phyloP scores from a whole-genome alignment of 2,329 filamentous ascomycete genomes.

The Parasarocladium wereldwijsianum region DNA sequence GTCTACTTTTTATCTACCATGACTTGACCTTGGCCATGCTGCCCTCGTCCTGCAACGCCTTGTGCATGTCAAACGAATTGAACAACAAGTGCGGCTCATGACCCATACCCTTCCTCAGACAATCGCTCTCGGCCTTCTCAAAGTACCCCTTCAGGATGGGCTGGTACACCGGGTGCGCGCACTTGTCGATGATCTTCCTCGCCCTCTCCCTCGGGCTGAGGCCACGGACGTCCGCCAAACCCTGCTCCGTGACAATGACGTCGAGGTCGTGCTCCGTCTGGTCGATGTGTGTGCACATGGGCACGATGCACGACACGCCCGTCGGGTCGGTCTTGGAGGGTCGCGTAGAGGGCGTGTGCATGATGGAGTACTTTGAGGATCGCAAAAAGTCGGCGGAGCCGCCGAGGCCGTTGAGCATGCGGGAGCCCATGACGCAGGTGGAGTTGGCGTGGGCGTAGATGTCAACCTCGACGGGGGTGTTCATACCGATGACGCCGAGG shows the following conservation, averaged over 20 bases:
- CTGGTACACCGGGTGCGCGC: slow-evolving; percentile 71
- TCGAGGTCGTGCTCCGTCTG: slow-evolving; percentile 90
- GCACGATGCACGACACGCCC: slow-evolving; percentile 78
- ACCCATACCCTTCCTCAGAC: slow-evolving; percentile 72
- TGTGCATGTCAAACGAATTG: slow-evolving; percentile 82
- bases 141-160: slow-evolving; percentile 74
- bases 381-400: slow-evolving; percentile 73
- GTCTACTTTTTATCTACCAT: slow-evolving; percentile 29
- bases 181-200: slow-evolving; percentile 74
- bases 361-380: slow-evolving; percentile 71
- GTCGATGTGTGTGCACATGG: slow-evolving; percentile 84
- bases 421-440: slow-evolving; percentile 76
- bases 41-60: slow-evolving; percentile 65
- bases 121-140: slow-evolving; percentile 75
- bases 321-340: slow-evolving; percentile 71
- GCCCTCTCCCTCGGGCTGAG: slow-evolving; percentile 68
- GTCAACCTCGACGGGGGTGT: slow-evolving; percentile 86
- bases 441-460: slow-evolving; percentile 90
- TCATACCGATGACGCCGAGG: slow-evolving; percentile 84
- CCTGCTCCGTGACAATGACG: slow-evolving; percentile 63
- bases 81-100: slow-evolving; percentile 82
- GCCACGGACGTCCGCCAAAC: slow-evolving; percentile 73
- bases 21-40: slow-evolving; percentile 69
- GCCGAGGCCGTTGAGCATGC: slow-evolving; percentile 77
- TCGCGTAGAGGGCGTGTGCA: slow-evolving; percentile 77